These are phyloP conservation scores for Leishmania gerbilli DNA, from an alignment of 208 protist genomes.

Conservation along the genomic window DNA sequence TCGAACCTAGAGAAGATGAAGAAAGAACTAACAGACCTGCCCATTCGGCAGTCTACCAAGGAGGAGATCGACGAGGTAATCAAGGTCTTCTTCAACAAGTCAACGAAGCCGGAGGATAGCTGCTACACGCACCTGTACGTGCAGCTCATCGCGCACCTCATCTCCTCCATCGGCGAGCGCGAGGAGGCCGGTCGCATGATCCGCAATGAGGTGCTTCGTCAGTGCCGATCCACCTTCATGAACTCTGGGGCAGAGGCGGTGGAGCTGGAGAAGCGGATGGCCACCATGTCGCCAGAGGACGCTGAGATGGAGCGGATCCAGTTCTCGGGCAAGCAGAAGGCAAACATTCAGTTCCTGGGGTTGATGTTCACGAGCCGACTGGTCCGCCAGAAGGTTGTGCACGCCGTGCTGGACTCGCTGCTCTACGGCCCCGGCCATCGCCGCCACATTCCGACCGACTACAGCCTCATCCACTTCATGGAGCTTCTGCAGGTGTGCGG, in stretches of 20 bases:
- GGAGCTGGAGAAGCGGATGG: constrained; percentile 52
- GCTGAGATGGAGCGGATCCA: constrained; percentile 58
- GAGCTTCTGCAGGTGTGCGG: constrained; percentile 79
- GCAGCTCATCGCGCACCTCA: constrained; percentile 72
- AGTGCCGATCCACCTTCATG: constrained; percentile 78
- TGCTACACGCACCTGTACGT: constrained; percentile 82
- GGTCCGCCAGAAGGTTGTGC: constrained; percentile 61
- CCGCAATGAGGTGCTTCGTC: constrained; percentile 63
- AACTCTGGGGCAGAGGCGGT: constrained; percentile 41
- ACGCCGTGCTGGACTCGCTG: constrained; percentile 68
- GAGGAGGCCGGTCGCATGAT: constrained; percentile 73
- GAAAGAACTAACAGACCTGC: constrained; percentile 68
- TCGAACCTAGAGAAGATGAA: constrained; percentile 76
- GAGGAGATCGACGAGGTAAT: constrained; percentile 87
- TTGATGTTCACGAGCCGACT: constrained; percentile 70
- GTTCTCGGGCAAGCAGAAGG: constrained; percentile 80
- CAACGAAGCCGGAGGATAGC: constrained; percentile 75
- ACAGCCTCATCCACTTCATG: constrained; percentile 82
- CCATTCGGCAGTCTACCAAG: constrained; percentile 84
- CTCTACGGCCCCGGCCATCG: constrained; percentile 66
- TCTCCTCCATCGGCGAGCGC: constrained; percentile 66
- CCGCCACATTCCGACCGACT: constrained; percentile 66
- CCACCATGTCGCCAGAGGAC: constrained; percentile 57
- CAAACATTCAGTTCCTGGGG: constrained; percentile 87
- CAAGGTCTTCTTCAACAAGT: constrained; percentile 87